Evolutionary conservation across 805 yeast species (phyloP).

Genomic region (Wickerhamiella cacticola): DNA sequence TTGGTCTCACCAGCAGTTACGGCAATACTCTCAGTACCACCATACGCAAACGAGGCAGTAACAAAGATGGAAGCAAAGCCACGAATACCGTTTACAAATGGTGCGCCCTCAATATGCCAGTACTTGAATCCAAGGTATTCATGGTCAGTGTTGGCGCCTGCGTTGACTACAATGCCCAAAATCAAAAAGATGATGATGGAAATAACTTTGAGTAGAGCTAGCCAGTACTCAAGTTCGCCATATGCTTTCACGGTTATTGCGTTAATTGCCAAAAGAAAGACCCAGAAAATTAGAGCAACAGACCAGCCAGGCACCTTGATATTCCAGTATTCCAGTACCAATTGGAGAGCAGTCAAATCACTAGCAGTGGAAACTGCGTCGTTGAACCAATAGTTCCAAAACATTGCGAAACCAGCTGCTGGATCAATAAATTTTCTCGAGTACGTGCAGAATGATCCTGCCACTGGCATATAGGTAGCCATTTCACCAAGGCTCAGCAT

Average conservation of each 20-base stretch:
- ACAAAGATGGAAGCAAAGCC: slow-evolving; percentile 44
- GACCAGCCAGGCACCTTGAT: slow-evolving; percentile 38
- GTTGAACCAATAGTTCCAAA: slow-evolving; percentile 41
- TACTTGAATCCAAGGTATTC: slow-evolving; percentile 42
- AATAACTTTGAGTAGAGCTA: slow-evolving; percentile 50
- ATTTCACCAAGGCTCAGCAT: slow-evolving; percentile 46
- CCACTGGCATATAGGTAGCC: slow-evolving; percentile 42
- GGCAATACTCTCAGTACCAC: slow-evolving; percentile 49
- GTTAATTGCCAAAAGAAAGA: slow-evolving; percentile 35
- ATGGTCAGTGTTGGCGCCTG: slow-evolving; percentile 42
- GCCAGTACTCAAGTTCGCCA: slow-evolving; percentile 57
- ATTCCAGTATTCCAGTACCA: slow-evolving; percentile 39
- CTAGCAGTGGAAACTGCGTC: slow-evolving; percentile 40
- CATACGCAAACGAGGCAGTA: slow-evolving; percentile 45
- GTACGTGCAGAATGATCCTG: slow-evolving; percentile 42
- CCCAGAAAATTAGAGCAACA: slow-evolving; percentile 43
- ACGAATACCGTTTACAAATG: slow-evolving; percentile 29
- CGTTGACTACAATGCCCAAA: slow-evolving; percentile 44
- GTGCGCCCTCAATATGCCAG: slow-evolving; percentile 43
- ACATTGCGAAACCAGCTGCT: slow-evolving; percentile 42
- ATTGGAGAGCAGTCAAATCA: slow-evolving; percentile 38
- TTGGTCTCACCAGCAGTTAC: slow-evolving; percentile 50
- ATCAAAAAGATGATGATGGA: slow-evolving; percentile 53
- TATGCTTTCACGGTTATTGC: slow-evolving; percentile 42
- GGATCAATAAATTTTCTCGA: slow-evolving; percentile 40